These are phyloP conservation scores for Tricholoma sp. DNA, from an alignment of 768 basidiomycete species.

Conservation along the genomic window DNA sequence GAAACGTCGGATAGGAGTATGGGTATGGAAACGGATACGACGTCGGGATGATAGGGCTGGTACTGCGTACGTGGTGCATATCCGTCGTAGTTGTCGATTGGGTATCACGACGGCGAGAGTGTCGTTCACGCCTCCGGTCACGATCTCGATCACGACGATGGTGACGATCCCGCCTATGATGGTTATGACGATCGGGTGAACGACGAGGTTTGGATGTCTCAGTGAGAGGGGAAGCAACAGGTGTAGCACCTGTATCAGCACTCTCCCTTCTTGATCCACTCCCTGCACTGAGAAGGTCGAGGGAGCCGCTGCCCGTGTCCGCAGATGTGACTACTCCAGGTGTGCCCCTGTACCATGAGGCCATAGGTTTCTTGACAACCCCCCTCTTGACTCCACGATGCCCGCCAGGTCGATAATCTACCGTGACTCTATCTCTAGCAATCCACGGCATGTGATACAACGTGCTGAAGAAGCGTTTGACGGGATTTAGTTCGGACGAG, in stretches of 20 bases:
- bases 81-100: constrained; percentile 7
- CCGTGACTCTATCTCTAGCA: constrained; percentile 37
- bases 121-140: constrained; percentile 8
- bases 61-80: constrained; percentile 3
- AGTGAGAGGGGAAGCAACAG: constrained; percentile 10
- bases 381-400: constrained; percentile 12
- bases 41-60: constrained; percentile 21
- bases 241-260: constrained; percentile 14
- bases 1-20: constrained; percentile 19
- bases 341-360: constrained; percentile 29
- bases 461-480: constrained; percentile 36
- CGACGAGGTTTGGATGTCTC: constrained; percentile 7
- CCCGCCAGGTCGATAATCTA: constrained; percentile 38
- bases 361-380: constrained; percentile 21
- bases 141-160: constrained; percentile 17
- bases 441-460: constrained; percentile 46
- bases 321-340: constrained; percentile 19
- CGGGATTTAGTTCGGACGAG: constrained; percentile 29
- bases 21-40: constrained; percentile 30
- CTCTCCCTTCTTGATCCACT: constrained; percentile 19
- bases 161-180: constrained; percentile 17
- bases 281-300: constrained; percentile 29
- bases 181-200: constrained; percentile 15
- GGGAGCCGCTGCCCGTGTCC: constrained; percentile 19
- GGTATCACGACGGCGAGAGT: constrained; percentile 11